Evolutionary conservation across 1,284 basidiomycete species (phyloP).

Genomic region (Exobasidium cylindrosporum): DNA sequence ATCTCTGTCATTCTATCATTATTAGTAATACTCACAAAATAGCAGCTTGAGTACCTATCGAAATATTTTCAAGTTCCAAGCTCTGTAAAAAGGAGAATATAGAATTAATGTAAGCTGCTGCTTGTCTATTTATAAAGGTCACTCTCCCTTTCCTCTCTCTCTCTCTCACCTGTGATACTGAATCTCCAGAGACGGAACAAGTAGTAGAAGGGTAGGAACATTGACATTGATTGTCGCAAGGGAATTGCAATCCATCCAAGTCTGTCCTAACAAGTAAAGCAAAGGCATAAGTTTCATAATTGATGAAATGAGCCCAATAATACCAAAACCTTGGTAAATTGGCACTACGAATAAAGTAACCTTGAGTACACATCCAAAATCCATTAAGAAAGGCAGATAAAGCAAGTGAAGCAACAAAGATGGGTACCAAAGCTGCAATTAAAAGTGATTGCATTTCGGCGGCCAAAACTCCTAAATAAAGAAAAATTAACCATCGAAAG

Average conservation of each 20-base stretch:
- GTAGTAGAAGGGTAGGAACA: conserved; percentile 5
- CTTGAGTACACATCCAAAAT: conserved; percentile 62
- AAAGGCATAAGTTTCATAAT: conserved; percentile 6
- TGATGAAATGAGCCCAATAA: conserved; percentile 61
- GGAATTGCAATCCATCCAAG: neutral
- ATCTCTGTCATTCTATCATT: no score
- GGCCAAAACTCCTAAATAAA: conserved; percentile 63
- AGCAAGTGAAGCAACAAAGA: conserved; percentile 66
- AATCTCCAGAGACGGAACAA: neutral
- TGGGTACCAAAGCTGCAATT: conserved; percentile 62
- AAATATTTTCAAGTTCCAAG: neutral
- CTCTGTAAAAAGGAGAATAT: no score
- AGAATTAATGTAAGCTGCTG: no score
- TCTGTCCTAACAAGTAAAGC: neutral
- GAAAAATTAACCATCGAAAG: conserved; percentile 62
- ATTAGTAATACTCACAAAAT: no score
- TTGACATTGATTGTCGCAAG: conserved; percentile 41
- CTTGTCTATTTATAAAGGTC: no score
- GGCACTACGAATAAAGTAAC: conserved; percentile 57
- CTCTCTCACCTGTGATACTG: no score
- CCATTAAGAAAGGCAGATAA: conserved; percentile 64
- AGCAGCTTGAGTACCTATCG: neutral
- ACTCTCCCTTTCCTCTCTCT: no score
- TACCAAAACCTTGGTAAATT: conserved; percentile 66
- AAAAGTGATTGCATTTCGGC: conserved; percentile 64